A percentile compares a stretch with the other conserved stretches of the same genome.
Conservation (phyloP, 2,329 filamentous ascomycete genomes). For the Penicillium janthinellum region DNA sequence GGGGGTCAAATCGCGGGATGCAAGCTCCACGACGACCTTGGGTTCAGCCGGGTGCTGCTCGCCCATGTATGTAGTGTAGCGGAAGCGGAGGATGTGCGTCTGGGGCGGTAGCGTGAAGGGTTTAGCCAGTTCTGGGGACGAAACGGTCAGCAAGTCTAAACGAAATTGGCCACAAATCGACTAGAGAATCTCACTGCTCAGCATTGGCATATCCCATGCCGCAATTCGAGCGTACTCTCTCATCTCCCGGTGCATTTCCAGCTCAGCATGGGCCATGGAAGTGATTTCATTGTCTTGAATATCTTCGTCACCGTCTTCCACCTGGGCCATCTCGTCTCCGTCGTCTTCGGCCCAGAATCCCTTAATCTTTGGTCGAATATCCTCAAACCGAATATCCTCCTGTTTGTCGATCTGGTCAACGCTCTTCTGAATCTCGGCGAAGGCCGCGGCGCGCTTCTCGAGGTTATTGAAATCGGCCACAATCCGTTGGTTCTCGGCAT, state of each 20-base stretch:
- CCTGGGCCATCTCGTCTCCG: slow-evolving; percentile 45
- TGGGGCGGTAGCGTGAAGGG: slow-evolving; percentile 73
- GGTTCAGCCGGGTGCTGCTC: slow-evolving; percentile 86
- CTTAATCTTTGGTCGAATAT: slow-evolving; percentile 23
- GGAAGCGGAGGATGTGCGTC: slow-evolving; percentile 77
- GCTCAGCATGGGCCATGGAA: slow-evolving; percentile 77
- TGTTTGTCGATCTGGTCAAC: slow-evolving; percentile 37
- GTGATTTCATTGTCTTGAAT: slow-evolving; percentile 79
- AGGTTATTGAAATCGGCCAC: slow-evolving; percentile 44
- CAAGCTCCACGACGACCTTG: slow-evolving; percentile 94
- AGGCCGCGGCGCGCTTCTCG: slow-evolving; percentile 28
- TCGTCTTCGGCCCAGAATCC: slow-evolving; percentile 51
- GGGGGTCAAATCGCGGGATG: slow-evolving; percentile 66
- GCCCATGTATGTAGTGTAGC: slow-evolving; percentile 95
- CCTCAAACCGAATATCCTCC: slow-evolving; percentile 33
- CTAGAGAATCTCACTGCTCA: slow-evolving; percentile 68
- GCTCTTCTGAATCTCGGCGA: slow-evolving; percentile 37
- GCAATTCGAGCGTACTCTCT: slow-evolving; percentile 84
- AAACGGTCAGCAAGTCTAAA: slow-evolving; percentile 11
- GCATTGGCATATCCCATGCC: slow-evolving; percentile 93
- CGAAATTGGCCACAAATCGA: neutral
- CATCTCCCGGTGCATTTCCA: slow-evolving; percentile 85
- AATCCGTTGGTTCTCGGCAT: slow-evolving; percentile 38
- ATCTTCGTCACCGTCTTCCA: slow-evolving; percentile 58
- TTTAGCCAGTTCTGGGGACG: slow-evolving; percentile 70